Base-by-base conservation (phyloP, 768 basidiomycete species). In the Tylopilus plumbeoviolaceoides region DNA sequence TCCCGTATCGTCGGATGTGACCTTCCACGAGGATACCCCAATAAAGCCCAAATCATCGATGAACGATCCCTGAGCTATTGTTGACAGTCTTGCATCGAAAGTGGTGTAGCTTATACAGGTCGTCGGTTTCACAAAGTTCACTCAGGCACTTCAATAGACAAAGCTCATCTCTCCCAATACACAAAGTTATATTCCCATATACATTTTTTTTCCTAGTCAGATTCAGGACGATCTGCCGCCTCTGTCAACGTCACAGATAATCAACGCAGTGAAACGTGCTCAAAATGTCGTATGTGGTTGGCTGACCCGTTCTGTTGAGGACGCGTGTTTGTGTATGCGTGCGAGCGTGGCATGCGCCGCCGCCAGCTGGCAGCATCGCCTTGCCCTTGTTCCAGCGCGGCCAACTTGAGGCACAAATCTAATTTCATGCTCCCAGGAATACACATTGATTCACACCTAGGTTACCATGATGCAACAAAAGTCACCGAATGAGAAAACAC, bases 391-490 rank as follows among this genome's bases (percentile, higher is more conserved):
- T 18, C 38, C n/a, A n/a, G 38, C n/a, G 7, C 38, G n/a, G 38
- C n/a, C 17, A 18, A 4, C n/a, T 18, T 18, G 39, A 48, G 18
- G 1, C 28, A 36, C 45, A 38, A 33, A 33, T 45, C 53, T 45
- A 48, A 43, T 42, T 27, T 33, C 42, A 33, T 50, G 48, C 10
- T 39, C 36, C 38, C 7, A 6, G 10, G 9, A 36, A 38, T 18
- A 38, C 17, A 38, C 17, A 28, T 4, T 30, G 17, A 31, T 28
- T 27, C 46, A 48, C 51, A 40, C 30, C 38, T 52, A 54, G 38
- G 30, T 44, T 51, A 51, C 36, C 47, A 52, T 45, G 41, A 14
- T 54, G 62, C 63, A 62, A 54, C 59, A 50, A 48, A 30, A 44
- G 35, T 28, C 42, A 5, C 20, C 14, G 30, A 18, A 49, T 21